These are phyloP conservation scores for Linnemannia zychae DNA, from an alignment of 192 early-diverging fungal genomes.

Conservation along the genomic window DNA sequence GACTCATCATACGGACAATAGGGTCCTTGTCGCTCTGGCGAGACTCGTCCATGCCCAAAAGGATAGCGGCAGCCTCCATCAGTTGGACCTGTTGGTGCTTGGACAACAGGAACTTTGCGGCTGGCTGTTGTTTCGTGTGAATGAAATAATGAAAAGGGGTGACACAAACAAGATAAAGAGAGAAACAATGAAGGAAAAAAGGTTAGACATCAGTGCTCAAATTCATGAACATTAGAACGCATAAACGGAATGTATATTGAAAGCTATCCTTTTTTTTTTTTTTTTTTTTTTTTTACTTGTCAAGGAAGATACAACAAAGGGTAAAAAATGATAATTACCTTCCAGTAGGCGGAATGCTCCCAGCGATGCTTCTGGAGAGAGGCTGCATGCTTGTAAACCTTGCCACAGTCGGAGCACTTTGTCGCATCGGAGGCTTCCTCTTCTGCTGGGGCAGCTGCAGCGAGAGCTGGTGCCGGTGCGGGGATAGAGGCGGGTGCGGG, in stretches of 20 bases:
- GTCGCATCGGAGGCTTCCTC: constrained; percentile 15
- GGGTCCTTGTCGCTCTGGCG: constrained; percentile 36
- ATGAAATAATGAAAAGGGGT: not conserved
- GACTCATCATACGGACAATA: constrained; percentile 37
- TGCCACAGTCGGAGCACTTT: constrained; percentile 72
- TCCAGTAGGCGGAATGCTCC: constrained; percentile 79
- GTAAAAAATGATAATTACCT: constrained; percentile 28
- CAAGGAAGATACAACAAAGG: too few relatives aligned
- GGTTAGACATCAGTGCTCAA: not conserved
- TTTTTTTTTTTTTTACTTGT: too few relatives aligned
- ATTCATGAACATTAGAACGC: not conserved
- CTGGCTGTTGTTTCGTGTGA: constrained; percentile 13
- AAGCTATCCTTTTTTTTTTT: too few relatives aligned
- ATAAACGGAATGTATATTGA: not conserved
- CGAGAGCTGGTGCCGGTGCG: not conserved
- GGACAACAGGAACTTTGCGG: constrained; percentile 68
- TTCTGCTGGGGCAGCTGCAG: not conserved
- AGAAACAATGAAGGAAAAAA: constrained; percentile 7
- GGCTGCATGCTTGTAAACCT: constrained; percentile 74
- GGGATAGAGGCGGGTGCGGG: not conserved
- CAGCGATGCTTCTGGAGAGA: constrained; percentile 76
- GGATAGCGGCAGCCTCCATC: constrained; percentile 74
- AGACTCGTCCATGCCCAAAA: constrained; percentile 63
- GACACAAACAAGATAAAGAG: not conserved
- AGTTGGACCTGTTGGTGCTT: constrained; percentile 81